These are phyloP conservation scores for Solanum chacoense DNA, from an alignment of 305 asterid genomes.

Conservation along the genomic window DNA sequence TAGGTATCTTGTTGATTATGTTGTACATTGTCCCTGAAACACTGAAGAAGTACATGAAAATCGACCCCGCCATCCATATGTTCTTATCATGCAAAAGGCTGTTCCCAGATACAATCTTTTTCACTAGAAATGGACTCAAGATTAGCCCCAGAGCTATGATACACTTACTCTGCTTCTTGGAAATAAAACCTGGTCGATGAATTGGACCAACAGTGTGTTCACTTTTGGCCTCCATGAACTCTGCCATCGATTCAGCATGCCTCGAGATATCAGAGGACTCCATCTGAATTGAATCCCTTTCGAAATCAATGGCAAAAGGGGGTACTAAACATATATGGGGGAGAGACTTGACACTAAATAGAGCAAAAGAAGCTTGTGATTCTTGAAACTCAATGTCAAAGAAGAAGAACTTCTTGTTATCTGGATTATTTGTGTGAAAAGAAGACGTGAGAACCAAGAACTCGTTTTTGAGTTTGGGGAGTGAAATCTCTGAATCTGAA, in stretches of 20 bases:
- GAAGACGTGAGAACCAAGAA: slow-evolving; percentile 58
- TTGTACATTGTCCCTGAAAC: slow-evolving; percentile 88
- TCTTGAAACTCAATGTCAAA: slow-evolving; percentile 56
- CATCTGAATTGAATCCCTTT: slow-evolving; percentile 51
- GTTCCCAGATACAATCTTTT: slow-evolving; percentile 43
- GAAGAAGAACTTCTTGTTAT: slow-evolving; percentile 38
- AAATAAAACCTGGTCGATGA: slow-evolving; percentile 47
- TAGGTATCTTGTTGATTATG: slow-evolving; percentile 87
- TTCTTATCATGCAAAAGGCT: slow-evolving; percentile 52
- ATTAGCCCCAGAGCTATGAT: slow-evolving; percentile 24
- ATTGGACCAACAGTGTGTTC: slow-evolving; percentile 40
- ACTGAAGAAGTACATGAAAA: slow-evolving; percentile 76
- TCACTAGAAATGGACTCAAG: slow-evolving; percentile 43
- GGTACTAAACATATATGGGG: slow-evolving; percentile 73
- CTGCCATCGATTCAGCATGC: slow-evolving; percentile 71
- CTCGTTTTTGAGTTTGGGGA: slow-evolving; percentile 59
- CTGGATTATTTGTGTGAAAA: slow-evolving; percentile 46
- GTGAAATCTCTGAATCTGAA: slow-evolving; percentile 60
- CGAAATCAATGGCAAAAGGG: slow-evolving; percentile 36
- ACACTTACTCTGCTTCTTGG: slow-evolving; percentile 44
- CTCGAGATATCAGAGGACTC: slow-evolving; percentile 51
- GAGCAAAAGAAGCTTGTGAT: slow-evolving; percentile 51
- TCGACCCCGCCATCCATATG: slow-evolving; percentile 72
- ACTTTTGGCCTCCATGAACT: slow-evolving; percentile 45
- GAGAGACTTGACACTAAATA: slow-evolving; percentile 50